phyloP scores from a whole-genome alignment of 768 basidiomycete genomes.

The Rhodocollybia butyracea region DNA sequence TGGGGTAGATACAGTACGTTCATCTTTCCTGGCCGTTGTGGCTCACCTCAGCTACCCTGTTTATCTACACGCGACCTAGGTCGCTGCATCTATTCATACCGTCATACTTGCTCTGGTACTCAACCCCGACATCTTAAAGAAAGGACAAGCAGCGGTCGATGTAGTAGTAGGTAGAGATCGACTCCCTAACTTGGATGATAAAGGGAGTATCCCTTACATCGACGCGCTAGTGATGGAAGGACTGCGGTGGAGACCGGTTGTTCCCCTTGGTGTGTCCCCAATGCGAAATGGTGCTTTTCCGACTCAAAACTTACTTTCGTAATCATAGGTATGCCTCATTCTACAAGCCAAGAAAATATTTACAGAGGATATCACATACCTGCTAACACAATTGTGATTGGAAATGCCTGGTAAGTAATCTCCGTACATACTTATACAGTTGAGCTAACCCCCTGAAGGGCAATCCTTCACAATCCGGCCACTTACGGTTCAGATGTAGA shows the following conservation, averaged over 20 bases:
- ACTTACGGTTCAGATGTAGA: constrained; percentile 25
- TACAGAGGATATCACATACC: constrained; percentile 35
- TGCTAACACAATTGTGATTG: constrained; percentile 23
- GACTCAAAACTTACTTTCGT: neutral
- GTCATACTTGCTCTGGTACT: constrained; percentile 28
- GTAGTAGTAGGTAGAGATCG: constrained; percentile 21
- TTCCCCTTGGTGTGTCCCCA: constrained; percentile 19
- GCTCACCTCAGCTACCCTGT: too few species aligned
- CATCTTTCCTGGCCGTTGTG: neutral
- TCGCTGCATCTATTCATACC: constrained; percentile 16
- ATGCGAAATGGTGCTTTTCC: neutral
- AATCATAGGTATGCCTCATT: constrained; percentile 28
- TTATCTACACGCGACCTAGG: constrained; percentile 21
- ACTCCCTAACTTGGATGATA: constrained; percentile 28
- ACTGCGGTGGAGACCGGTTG: constrained; percentile 24
- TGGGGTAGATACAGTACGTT: constrained; percentile 10
- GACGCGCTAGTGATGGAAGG: constrained; percentile 30
- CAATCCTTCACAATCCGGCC: constrained; percentile 13
- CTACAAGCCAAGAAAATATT: constrained; percentile 25
- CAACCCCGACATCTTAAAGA: constrained; percentile 23
- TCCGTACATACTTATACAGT: constrained; percentile 9
- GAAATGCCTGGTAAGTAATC: constrained; percentile 24
- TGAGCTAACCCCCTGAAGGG: constrained; percentile 11
- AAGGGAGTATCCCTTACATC: constrained; percentile 26
- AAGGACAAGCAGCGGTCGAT: constrained; percentile 31